Percentiles rank a stretch among this genome's conserved stretches.
Evolutionary conservation across 2,329 filamentous ascomycete genomes (phyloP).

Genomic region (Colletotrichum sp.): DNA sequence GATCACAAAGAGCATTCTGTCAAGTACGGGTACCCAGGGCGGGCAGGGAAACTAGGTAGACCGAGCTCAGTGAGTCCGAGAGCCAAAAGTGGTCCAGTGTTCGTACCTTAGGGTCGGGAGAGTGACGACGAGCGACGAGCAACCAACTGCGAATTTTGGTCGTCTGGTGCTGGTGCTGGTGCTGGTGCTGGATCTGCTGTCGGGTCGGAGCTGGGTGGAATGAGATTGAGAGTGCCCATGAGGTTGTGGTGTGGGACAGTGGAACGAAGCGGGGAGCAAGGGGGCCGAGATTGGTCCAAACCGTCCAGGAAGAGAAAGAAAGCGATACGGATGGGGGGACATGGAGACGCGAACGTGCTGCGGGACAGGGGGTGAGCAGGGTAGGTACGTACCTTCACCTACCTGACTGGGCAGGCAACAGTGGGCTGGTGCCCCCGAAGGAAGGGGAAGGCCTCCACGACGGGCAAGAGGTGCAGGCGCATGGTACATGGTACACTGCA

Average conservation of each 20-base stretch:
- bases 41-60: neutral
- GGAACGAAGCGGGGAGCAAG: slow-evolving; percentile 14
- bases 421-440: neutral
- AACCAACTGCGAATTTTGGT: neutral
- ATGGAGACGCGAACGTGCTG: slow-evolving; percentile 5
- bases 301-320: slow-evolving; percentile 15
- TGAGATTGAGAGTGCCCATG: neutral
- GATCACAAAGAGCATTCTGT: neutral
- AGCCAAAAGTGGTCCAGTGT: neutral
- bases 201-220: neutral
- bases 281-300: slow-evolving; percentile 18
- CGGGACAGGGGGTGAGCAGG: neutral
- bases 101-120: neutral
- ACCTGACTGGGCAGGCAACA: slow-evolving; percentile 15
- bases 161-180: neutral
- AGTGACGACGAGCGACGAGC: neutral
- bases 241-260: slow-evolving; percentile 9
- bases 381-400: neutral
- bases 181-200: neutral
- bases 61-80: neutral
- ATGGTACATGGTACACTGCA: neutral
- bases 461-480: neutral
- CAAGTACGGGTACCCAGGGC: neutral
- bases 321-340: slow-evolving; percentile 10
- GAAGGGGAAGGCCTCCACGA: neutral